Evolutionary conservation across 306 rosid species (phyloP).

Genomic region (Cajanus cajan): DNA sequence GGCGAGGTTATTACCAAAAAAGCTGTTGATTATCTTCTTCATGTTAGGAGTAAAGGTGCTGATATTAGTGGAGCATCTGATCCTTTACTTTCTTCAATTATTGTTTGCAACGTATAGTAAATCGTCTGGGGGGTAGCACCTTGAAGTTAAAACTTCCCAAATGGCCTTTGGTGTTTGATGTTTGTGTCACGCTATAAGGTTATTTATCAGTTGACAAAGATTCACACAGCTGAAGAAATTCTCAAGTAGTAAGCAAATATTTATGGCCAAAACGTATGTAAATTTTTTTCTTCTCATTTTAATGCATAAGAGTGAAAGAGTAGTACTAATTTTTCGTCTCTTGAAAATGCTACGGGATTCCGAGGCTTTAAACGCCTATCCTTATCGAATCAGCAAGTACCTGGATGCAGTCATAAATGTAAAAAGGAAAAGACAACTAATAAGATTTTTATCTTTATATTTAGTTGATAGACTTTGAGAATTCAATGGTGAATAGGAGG

Average conservation of each 20-base stretch:
- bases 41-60: slow-evolving; percentile 60
- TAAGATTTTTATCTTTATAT: neutral
- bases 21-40: slow-evolving; percentile 62
- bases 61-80: slow-evolving; percentile 73
- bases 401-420: neutral
- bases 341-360: neutral
- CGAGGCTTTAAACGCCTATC: neutral
- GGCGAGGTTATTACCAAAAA: slow-evolving; percentile 69
- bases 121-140: neutral
- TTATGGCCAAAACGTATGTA: neutral
- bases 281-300: neutral
- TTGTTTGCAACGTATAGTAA: slow-evolving; percentile 53
- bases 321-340: neutral
- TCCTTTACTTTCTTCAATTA: slow-evolving; percentile 60
- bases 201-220: neutral
- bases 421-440: neutral
- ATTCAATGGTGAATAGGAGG: neutral
- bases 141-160: slow-evolving; percentile 5
- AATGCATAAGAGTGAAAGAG: neutral
- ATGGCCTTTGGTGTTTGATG: neutral
- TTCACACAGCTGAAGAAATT: slow-evolving; percentile 4
- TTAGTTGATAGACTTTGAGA: neutral
- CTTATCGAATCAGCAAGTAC: neutral
- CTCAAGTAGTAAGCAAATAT: neutral
- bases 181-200: slow-evolving; percentile 1